phyloP scores from a whole-genome alignment of 352 stramenopile genomes.

The Phytophthora colocasiae region DNA sequence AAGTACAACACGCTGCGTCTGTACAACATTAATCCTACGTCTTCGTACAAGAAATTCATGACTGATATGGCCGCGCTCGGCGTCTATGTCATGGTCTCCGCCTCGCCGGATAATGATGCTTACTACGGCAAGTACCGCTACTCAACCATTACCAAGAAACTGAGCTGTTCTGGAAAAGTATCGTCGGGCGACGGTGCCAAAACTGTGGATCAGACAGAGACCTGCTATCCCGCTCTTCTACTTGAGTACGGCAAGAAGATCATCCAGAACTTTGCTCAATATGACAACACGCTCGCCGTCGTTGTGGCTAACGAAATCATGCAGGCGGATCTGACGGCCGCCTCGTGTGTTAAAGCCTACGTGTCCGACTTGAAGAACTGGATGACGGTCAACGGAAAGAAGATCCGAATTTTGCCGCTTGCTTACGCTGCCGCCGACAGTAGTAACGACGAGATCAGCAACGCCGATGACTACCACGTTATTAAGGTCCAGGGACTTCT shows the following conservation, averaged over 20 bases:
- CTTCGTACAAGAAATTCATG: conserved; percentile 89
- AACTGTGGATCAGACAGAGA: conserved; percentile 74
- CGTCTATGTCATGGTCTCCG: conserved; percentile 85
- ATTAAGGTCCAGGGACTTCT: conserved; percentile 87
- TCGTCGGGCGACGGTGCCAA: conserved; percentile 48
- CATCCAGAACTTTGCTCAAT: conserved; percentile 88
- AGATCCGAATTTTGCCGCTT: conserved; percentile 79
- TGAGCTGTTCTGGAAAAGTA: conserved; percentile 58
- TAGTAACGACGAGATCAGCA: conserved; percentile 63
- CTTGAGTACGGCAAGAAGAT: conserved; percentile 91
- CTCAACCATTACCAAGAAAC: conserved; percentile 75
- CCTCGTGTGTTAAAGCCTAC: conserved; percentile 86
- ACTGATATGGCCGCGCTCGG: conserved; percentile 76
- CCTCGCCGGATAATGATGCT: conserved; percentile 80
- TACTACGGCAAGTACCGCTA: conserved; percentile 91
- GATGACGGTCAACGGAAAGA: conserved; percentile 89
- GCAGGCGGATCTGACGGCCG: conserved; percentile 77
- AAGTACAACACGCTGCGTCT: conserved; percentile 87
- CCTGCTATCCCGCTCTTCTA: conserved; percentile 84
- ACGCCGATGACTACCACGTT: conserved; percentile 83
- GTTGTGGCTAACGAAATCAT: conserved; percentile 91
- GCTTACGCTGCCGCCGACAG: conserved; percentile 85
- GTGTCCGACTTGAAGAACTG: conserved; percentile 87
- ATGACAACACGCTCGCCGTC: conserved; percentile 87
- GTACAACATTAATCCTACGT: conserved; percentile 89